These are phyloP conservation scores for Rhododendron williamsianum DNA, from an alignment of 148 eudicot species.

Conservation along the genomic window DNA sequence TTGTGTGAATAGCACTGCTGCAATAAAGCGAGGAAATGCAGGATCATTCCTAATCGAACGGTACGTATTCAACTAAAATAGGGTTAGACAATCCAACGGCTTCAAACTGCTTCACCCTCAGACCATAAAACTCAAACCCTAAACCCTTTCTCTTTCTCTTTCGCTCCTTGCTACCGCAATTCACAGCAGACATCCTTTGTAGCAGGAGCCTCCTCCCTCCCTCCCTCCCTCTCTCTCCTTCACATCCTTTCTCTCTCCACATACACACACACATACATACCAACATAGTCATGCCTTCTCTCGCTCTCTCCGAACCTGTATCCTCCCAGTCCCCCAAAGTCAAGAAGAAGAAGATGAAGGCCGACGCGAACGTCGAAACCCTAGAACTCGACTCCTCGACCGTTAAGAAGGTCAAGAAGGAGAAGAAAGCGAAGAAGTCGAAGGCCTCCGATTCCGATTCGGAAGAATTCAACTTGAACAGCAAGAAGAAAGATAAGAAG, in stretches of 20 bases:
- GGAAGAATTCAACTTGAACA: constrained; percentile 17
- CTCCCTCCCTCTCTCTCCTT: background rate
- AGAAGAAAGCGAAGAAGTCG: constrained; percentile 25
- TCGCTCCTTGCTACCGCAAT: constrained; percentile 17
- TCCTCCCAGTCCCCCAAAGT: constrained; percentile 6
- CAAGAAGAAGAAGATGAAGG: constrained; percentile 34
- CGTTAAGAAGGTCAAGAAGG: constrained; percentile 23
- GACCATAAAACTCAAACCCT: background rate
- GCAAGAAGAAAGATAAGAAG: constrained; percentile 46
- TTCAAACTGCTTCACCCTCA: background rate
- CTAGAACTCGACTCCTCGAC: constrained; percentile 6
- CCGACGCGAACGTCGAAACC: constrained; percentile 13
- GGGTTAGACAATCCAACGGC: constrained; percentile 8
- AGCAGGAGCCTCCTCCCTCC: constrained; percentile 9
- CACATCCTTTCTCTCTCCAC: background rate
- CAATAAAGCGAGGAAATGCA: background rate
- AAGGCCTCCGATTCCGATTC: constrained; percentile 14
- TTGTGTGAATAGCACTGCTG: too few species aligned
- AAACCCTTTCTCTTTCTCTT: background rate
- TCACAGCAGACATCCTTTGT: constrained; percentile 7
- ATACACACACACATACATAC: background rate
- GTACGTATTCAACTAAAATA: background rate
- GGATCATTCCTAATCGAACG: background rate
- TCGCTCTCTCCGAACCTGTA: constrained; percentile 7
- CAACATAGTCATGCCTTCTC: constrained; percentile 38